Conservation (phyloP, 2,329 filamentous ascomycete genomes). For the Acarospora socialis region DNA sequence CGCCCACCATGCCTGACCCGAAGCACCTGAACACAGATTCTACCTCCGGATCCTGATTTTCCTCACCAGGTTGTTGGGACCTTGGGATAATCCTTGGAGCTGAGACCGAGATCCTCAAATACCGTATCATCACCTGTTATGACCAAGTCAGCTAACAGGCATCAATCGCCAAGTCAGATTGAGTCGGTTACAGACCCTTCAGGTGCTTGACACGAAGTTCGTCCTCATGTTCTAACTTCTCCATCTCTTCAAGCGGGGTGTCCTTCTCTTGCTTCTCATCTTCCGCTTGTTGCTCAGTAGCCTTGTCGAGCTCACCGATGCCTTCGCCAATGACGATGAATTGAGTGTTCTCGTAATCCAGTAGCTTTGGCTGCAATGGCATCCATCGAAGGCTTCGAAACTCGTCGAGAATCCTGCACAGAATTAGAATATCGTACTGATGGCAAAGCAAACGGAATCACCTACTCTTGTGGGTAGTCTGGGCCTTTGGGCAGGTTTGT, state of each 20-base stretch:
- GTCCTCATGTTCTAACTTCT: conserved; percentile 64
- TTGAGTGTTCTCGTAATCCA: conserved; percentile 63
- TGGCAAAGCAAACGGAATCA: conserved; percentile 7
- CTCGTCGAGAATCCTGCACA: conserved; percentile 48
- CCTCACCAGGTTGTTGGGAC: conserved; percentile 51
- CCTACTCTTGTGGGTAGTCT: conserved; percentile 56
- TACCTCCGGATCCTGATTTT: too few relatives aligned
- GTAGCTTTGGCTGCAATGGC: conserved; percentile 55
- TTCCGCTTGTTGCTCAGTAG: conserved; percentile 38
- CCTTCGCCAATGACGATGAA: conserved; percentile 65
- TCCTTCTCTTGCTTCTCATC: conserved; percentile 46
- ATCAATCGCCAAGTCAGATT: not conserved
- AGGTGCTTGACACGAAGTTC: conserved; percentile 49
- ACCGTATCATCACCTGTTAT: conserved; percentile 41
- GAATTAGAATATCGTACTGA: conserved; percentile 8
- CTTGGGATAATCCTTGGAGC: conserved; percentile 49
- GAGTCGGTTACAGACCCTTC: conserved; percentile 28
- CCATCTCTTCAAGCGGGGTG: conserved; percentile 54
- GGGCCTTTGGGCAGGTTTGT: conserved; percentile 50
- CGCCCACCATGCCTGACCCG: too few relatives aligned
- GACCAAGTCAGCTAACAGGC: conserved; percentile 1
- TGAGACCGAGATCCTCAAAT: conserved; percentile 44
- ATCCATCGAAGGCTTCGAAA: conserved; percentile 64
- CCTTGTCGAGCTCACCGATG: conserved; percentile 40
- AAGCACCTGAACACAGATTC: too few relatives aligned